phyloP scores from a whole-genome alignment of 75 land plant genomes.

The Ceratopteris richardii region DNA sequence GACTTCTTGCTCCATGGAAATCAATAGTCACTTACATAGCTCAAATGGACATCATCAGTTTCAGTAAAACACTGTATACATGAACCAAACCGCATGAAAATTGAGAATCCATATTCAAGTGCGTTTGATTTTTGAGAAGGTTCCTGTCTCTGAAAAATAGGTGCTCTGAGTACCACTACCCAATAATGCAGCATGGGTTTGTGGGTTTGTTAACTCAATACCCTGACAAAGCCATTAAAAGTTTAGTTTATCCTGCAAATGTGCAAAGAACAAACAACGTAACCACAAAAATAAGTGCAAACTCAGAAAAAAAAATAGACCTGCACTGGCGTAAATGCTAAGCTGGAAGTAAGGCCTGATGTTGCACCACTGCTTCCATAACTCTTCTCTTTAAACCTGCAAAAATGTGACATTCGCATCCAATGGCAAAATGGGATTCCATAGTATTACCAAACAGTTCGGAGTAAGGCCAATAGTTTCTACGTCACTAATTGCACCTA shows the following conservation, averaged over 20 bases:
- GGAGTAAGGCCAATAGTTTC: no score
- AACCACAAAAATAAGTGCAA: neutral
- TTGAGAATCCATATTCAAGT: no score
- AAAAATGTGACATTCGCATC: slow-evolving; percentile 2
- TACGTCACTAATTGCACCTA: no score
- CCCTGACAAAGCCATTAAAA: slow-evolving; percentile 43
- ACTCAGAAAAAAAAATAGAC: slow-evolving; percentile 17
- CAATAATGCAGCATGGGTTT: slow-evolving; percentile 60
- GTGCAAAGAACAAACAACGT: neutral
- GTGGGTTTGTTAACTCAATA: slow-evolving; percentile 86
- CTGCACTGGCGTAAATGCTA: slow-evolving; percentile 99
- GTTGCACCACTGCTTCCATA: slow-evolving; percentile 97
- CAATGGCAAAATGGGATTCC: no score
- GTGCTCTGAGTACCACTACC: slow-evolving; percentile 94
- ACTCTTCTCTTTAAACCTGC: slow-evolving; percentile 84
- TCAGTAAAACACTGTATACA: no score
- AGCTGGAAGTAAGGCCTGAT: slow-evolving; percentile 90
- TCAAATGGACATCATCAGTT: no score
- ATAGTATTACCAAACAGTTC: no score
- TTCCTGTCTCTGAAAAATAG: slow-evolving; percentile 85
- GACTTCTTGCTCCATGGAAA: no score
- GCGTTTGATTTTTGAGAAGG: slow-evolving; percentile 85
- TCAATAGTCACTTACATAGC: no score
- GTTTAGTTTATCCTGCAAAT: neutral
- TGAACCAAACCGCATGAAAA: no score